Evolutionary conservation across 2,329 filamentous ascomycete species (phyloP).

Genomic region (Chaetoscypha palmicola): DNA sequence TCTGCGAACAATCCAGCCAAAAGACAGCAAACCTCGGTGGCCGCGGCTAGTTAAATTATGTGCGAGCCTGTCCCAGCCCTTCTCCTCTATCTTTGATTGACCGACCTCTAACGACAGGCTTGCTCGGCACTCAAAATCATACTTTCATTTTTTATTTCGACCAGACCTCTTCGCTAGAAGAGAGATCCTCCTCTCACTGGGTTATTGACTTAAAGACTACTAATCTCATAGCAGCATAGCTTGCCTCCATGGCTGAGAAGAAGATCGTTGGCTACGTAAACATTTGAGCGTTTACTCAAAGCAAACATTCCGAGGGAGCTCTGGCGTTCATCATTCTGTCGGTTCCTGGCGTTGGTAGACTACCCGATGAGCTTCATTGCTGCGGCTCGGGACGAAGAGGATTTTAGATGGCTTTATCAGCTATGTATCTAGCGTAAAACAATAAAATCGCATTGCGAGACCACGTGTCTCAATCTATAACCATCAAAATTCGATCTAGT

Average conservation of each 20-base stretch:
- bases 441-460: conserved; percentile 25
- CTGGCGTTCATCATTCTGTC: conserved; percentile 15
- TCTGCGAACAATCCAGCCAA: conserved; percentile 24
- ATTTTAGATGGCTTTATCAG: conserved; percentile 19
- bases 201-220: conserved; percentile 4
- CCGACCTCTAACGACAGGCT: conserved; percentile 28
- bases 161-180: too few relatives aligned
- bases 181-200: too few relatives aligned
- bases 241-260: background rate
- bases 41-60: conserved; percentile 27
- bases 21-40: conserved; percentile 30
- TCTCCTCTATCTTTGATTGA: conserved; percentile 22
- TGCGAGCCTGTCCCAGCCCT: conserved; percentile 21
- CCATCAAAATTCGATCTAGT: too few relatives aligned
- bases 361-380: background rate
- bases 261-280: conserved; percentile 12
- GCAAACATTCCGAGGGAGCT: conserved; percentile 9
- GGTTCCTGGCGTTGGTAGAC: conserved; percentile 20
- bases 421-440: conserved; percentile 24
- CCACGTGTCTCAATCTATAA: conserved; percentile 22
- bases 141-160: too few relatives aligned
- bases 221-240: conserved; percentile 6
- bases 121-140: conserved; percentile 1
- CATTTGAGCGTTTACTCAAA: conserved; percentile 11
- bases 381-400: conserved; percentile 14